Evolutionary conservation across 169 alveolate genomes (phyloP).

Genomic region (Plasmodium coatneyi): DNA sequence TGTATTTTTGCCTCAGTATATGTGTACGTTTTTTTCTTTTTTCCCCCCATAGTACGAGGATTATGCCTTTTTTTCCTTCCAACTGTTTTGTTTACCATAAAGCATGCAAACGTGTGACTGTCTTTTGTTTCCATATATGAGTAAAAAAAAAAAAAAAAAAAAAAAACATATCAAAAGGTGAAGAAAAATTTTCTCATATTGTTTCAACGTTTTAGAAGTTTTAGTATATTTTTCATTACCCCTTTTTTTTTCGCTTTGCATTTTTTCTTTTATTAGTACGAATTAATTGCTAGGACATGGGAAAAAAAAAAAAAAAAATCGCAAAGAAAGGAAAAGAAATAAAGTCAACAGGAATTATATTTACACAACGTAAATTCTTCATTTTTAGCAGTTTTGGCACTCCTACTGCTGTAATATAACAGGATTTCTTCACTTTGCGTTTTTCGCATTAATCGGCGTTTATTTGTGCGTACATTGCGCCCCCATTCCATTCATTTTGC

Average conservation of each 20-base stretch:
- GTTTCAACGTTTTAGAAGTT: neutral
- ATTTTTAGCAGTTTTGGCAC: neutral
- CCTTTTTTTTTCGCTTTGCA: neutral
- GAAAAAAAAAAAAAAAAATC: neutral
- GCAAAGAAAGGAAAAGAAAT: neutral
- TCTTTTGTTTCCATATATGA: neutral
- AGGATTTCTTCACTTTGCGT: slow-evolving; percentile 2
- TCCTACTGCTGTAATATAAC: slow-evolving; percentile 8
- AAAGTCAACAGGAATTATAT: neutral
- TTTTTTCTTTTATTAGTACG: neutral
- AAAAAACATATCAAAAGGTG: neutral
- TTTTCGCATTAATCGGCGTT: neutral
- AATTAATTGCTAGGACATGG: neutral
- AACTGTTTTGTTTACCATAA: neutral
- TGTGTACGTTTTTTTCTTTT: neutral
- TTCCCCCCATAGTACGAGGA: neutral
- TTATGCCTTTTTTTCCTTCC: neutral
- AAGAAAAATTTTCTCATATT: neutral
- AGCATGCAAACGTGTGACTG: neutral
- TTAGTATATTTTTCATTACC: neutral
- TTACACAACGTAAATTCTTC: neutral
- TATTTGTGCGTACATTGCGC: neutral
- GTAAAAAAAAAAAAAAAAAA: neutral
- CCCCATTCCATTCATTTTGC: neutral
- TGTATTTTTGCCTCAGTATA: neutral